Base-by-base conservation (phyloP, 768 basidiomycete species). In the Rhodocollybia butyracea region DNA sequence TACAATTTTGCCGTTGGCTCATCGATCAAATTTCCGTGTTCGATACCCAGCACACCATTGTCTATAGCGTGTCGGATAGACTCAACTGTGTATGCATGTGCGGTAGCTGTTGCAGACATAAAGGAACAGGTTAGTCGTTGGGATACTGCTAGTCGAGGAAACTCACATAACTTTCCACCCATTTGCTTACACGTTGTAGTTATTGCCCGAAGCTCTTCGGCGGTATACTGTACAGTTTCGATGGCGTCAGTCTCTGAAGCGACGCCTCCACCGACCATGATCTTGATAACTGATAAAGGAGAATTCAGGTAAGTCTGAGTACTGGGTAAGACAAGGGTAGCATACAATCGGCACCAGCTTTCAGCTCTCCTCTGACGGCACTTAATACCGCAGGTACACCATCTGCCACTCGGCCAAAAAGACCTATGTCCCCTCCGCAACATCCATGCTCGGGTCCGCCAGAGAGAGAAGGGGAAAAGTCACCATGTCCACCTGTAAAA, bases 21-120 rank as follows among this genome's bases (percentile, higher is more conserved):
- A 47, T 74, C 73, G 13, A 78, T 66, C 10, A 78, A 63, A 59
- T 79, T 78, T 4, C 77, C 77, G 52, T 79, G 77, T 55, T 79
- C 77, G 46, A 79, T 78, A 3, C 75, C 76, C 11, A 54, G 58
- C 5, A 76, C 71, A 10, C 77, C 76, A 46, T 75, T 76, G n/a
- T 73, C 68, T 32, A 79, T 68, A 0, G 76, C 75, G 46, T 78
- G 76, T 1, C 67, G 62, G 56, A 79, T 74, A 1, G 75, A 70
- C 21, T 71, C 74, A n/a, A 66, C 62, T 1, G 76, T 77, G 58
- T 75, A 72, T 15, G 66, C 66, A 47, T 68, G 66, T 2, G 65
- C 67, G 8, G 67, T 70, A 1, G 61, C 67, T 70, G 32, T 32
- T 50, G 3, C 19, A 21, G 34, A 30, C 5, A 46, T 6, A n/a